A percentile compares a stretch with the other conserved stretches of the same genome.
Evolutionary conservation across 441 rosid species (phyloP).

Genomic region (Flueggea neowawraea): DNA sequence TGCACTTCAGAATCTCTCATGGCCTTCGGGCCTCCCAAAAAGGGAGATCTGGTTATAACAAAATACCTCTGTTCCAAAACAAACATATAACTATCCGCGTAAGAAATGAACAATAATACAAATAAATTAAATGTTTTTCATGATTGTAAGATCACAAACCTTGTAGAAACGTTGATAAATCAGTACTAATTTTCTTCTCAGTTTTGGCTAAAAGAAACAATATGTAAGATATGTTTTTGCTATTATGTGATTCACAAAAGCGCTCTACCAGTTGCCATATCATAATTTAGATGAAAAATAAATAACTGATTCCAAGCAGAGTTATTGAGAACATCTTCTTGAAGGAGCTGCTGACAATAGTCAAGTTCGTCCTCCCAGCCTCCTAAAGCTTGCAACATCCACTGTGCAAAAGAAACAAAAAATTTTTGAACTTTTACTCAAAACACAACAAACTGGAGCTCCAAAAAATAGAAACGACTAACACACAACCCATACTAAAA

Average conservation of each 20-base stretch:
- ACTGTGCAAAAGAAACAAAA: conserved; percentile 39
- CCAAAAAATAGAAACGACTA: background rate
- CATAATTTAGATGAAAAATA: background rate
- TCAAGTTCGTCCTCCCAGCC: conserved; percentile 94
- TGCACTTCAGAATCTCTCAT: conserved; percentile 80
- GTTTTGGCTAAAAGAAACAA: no score
- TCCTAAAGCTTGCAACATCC: conserved; percentile 79
- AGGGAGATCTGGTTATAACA: conserved; percentile 66
- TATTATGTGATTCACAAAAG: no score
- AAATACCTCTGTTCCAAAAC: conserved; percentile 65
- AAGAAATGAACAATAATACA: background rate
- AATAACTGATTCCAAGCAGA: conserved; percentile 98
- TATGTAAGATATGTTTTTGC: no score
- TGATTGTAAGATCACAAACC: no score
- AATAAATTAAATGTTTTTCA: background rate
- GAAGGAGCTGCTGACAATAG: conserved; percentile 71
- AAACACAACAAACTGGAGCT: background rate
- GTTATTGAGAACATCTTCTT: conserved; percentile 83
- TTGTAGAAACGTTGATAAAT: no score
- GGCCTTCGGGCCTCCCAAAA: conserved; percentile 61
- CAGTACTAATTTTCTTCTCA: no score
- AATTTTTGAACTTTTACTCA: background rate
- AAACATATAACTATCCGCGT: background rate
- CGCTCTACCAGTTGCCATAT: no score
- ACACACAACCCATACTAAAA: background rate